Conservation (phyloP, 1,139 yeast genomes). For the Hyphopichia burtonii region DNA sequence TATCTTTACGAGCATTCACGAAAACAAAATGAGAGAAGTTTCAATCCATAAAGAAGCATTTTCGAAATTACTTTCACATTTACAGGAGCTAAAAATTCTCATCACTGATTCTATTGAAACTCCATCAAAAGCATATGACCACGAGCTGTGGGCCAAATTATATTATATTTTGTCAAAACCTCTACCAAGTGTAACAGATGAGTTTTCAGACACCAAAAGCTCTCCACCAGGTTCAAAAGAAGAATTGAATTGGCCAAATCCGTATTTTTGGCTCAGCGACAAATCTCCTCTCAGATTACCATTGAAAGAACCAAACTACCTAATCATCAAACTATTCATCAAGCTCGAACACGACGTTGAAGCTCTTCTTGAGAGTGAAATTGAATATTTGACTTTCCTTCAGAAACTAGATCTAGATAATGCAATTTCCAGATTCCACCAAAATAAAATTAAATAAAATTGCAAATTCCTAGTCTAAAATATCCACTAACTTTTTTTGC, state of each 20-base stretch:
- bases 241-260: not conserved
- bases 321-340: slow-evolving; percentile 45
- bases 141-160: slow-evolving; percentile 31
- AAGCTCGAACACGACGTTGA: slow-evolving; percentile 21
- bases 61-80: not conserved
- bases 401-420: not conserved
- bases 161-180: slow-evolving; percentile 12
- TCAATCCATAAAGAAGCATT: slow-evolving; percentile 12
- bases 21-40: slow-evolving; percentile 10
- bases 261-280: slow-evolving; percentile 53
- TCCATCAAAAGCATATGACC: slow-evolving; percentile 31
- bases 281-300: slow-evolving; percentile 68
- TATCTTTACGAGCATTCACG: not conserved
- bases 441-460: no score
- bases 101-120: slow-evolving; percentile 31
- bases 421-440: not conserved
- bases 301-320: slow-evolving; percentile 62
- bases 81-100: slow-evolving; percentile 22
- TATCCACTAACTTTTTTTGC: no score
- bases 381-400: not conserved
- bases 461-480: no score
- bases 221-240: not conserved
- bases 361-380: slow-evolving; percentile 3
- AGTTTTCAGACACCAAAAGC: not conserved
- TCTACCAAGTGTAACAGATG: not conserved